These are phyloP conservation scores for Globisporangium rhizosaccharum DNA, from an alignment of 352 stramenopile species.

Conservation along the genomic window DNA sequence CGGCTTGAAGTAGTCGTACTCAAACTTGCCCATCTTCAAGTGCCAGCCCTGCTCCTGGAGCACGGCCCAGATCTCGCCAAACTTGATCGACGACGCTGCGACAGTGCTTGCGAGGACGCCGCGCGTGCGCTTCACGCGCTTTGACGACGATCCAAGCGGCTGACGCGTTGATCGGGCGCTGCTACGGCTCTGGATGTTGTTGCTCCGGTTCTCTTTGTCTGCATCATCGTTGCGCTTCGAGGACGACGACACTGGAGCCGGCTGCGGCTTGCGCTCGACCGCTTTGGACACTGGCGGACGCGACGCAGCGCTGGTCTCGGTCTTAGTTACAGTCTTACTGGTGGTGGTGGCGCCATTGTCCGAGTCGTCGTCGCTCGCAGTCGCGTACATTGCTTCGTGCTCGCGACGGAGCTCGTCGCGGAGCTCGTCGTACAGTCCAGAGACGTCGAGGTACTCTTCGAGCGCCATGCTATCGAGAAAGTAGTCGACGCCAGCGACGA, in stretches of 20 bases:
- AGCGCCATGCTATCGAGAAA: conserved; percentile 42
- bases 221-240: conserved; percentile 13
- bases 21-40: conserved; percentile 28
- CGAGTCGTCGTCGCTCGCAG: neutral
- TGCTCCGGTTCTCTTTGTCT: conserved; percentile 12
- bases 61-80: conserved; percentile 48
- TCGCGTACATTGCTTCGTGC: conserved; percentile 19
- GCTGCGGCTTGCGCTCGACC: neutral
- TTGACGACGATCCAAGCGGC: neutral
- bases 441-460: conserved; percentile 33
- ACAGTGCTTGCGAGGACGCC: neutral
- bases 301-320: too few relatives aligned
- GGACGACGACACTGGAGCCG: neutral
- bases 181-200: conserved; percentile 6
- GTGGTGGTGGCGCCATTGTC: neutral
- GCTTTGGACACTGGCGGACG: neutral
- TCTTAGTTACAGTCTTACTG: too few relatives aligned
- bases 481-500: conserved; percentile 34
- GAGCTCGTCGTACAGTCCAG: conserved; percentile 38
- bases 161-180: neutral
- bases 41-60: conserved; percentile 54
- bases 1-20: conserved; percentile 72
- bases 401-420: conserved; percentile 30
- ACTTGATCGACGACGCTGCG: conserved; percentile 38
- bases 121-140: neutral